Percentiles rank a stretch among this genome's conserved stretches.
phyloP scores from a whole-genome alignment of 306 rosid species.

The Potentilla sterilis region DNA sequence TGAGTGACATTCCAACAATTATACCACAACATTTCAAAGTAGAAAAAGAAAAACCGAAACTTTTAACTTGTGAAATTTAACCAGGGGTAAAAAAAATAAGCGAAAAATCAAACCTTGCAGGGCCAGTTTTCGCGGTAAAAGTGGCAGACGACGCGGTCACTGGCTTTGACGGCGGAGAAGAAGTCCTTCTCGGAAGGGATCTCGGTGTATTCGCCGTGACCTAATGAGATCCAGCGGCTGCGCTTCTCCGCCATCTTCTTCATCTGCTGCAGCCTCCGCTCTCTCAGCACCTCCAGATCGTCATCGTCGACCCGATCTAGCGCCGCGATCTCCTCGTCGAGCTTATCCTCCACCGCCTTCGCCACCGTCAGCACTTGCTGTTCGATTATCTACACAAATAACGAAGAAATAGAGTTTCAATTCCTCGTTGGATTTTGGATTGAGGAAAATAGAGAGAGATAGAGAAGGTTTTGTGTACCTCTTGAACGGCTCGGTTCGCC shows the following conservation, averaged over 20 bases:
- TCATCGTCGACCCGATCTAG: slow-evolving; percentile 81
- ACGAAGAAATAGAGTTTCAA: not conserved
- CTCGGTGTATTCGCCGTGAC: slow-evolving; percentile 82
- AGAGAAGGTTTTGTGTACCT: slow-evolving; percentile 31
- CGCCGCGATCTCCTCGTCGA: slow-evolving; percentile 84
- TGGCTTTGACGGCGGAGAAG: slow-evolving; percentile 86
- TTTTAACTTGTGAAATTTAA: not conserved
- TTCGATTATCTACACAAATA: slow-evolving; percentile 47
- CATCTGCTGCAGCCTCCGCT: slow-evolving; percentile 91
- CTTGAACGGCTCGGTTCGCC: slow-evolving; percentile 67
- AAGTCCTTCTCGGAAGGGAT: slow-evolving; percentile 82
- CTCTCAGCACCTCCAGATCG: slow-evolving; percentile 78
- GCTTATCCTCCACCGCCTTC: slow-evolving; percentile 82
- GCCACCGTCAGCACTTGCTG: slow-evolving; percentile 83
- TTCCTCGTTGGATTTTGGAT: no score
- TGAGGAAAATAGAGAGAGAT: not conserved
- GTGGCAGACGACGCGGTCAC: slow-evolving; percentile 99
- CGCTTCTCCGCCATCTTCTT: slow-evolving; percentile 98
- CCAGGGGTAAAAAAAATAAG: not conserved
- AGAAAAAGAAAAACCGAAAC: not conserved
- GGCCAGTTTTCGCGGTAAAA: slow-evolving; percentile 99
- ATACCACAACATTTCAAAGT: not conserved
- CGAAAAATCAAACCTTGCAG: slow-evolving; percentile 57
- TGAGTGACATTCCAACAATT: not conserved
- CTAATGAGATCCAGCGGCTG: slow-evolving; percentile 86